Conservation (phyloP, 257 asterid genomes). For the Cruciata laevipes region DNA sequence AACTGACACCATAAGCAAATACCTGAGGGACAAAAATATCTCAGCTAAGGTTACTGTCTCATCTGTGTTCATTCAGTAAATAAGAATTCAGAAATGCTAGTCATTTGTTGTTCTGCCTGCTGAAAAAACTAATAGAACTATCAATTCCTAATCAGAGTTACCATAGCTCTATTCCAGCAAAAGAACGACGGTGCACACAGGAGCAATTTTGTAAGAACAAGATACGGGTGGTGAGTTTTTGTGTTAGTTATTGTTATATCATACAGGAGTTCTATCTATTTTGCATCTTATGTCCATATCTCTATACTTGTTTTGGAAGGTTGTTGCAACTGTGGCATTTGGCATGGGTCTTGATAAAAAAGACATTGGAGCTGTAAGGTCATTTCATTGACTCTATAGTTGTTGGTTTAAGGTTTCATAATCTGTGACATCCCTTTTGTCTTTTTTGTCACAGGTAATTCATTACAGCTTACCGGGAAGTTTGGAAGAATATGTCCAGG, state of each 20-base stretch:
- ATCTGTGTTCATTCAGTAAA: conserved; percentile 17
- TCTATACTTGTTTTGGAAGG: conserved; percentile 43
- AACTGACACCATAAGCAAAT: conserved; percentile 88
- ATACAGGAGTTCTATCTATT: background rate
- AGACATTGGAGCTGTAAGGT: conserved; percentile 93
- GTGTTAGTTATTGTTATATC: conserved; percentile 5
- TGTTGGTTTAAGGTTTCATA: background rate
- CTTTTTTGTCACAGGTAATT: conserved; percentile 56
- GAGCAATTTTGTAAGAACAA: conserved; percentile 80
- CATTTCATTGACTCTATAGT: conserved; percentile 14
- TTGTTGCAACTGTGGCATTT: conserved; percentile 98
- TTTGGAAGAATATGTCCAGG: conserved; percentile 98
- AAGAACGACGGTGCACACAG: conserved; percentile 70
- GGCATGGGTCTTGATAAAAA: conserved; percentile 99
- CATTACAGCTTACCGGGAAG: conserved; percentile 95
- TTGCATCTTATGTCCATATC: background rate
- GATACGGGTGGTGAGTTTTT: conserved; percentile 74
- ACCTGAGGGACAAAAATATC: conserved; percentile 64
- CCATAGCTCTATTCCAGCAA: conserved; percentile 84
- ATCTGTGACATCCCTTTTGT: background rate
- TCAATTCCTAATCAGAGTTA: conserved; percentile 56
- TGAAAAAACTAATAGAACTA: conserved; percentile 6
- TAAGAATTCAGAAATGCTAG: conserved; percentile 16
- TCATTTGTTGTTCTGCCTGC: conserved; percentile 15
- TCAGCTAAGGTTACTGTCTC: conserved; percentile 66